Base-by-base conservation (phyloP, 192 early-diverging fungal genomes). In the Umbelopsis isabellina region DNA sequence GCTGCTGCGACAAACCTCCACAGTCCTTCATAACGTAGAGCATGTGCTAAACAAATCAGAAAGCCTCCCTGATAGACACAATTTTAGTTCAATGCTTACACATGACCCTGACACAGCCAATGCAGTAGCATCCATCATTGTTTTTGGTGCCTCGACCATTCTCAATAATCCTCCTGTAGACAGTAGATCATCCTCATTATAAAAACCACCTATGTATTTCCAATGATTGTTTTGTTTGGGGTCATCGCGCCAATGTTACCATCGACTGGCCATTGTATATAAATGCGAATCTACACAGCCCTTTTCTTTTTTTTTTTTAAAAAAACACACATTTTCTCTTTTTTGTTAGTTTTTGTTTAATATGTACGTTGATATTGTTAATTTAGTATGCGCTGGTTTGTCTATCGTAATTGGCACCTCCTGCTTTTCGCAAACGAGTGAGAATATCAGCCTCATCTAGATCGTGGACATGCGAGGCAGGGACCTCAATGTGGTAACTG, bases 401-500 rank as follows among this genome's bases (percentile, higher is more conserved):
- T 27, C 84, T 69, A 75, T 87, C 83, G 71, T 80, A 80, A 41
- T 80, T 80, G 23, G 79, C 79, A 52, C 84, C 87, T 35, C 85
- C 83, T 16, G 90, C 92, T 79, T 91, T 93, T 71, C 84, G 77
- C 65, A 95, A 80, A 74, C 84, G 72, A 18, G 87, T 71, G 64
- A 87, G 68, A 33, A 95, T 76, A 10, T 88, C 85, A 1, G 80
- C 66, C 22, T 88, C 89, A 3, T 84, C 69, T n/a, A 95, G 69
- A 20, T 95, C 93, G 27, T 78, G 46, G 13, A 46, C 22, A 30
- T 85, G 82, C 25, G 72, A 75, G 1, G 91, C 92, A 13, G 87
- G 79, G 21, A 95, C 73, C 76, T 95, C 93, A 49, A 93, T 85
- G 5, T 92, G 88, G 71, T 88, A 93, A 50, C 66, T 80, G 49